These are phyloP conservation scores for Thielaviopsis musarum DNA, from an alignment of 2,329 filamentous ascomycete species.

Conservation along the genomic window DNA sequence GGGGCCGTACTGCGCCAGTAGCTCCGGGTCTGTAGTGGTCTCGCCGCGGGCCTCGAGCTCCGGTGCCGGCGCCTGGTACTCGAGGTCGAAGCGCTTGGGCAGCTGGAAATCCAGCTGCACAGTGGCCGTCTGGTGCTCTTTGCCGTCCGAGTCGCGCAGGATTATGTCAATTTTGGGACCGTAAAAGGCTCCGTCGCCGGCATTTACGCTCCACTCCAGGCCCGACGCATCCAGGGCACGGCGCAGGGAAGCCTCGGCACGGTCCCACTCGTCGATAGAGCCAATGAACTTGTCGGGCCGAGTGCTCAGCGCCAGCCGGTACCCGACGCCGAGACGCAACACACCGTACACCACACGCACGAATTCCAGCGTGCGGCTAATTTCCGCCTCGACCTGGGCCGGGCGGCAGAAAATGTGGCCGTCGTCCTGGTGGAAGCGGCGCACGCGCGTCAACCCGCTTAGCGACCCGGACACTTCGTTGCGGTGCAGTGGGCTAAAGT, in stretches of 20 bases:
- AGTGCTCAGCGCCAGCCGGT: conserved; percentile 63
- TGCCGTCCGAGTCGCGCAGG: conserved; percentile 61
- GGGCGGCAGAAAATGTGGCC: conserved; percentile 80
- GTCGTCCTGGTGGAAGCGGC: conserved; percentile 81
- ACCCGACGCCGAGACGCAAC: conserved; percentile 49
- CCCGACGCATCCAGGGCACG: conserved; percentile 46
- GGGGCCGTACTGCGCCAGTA: conserved; percentile 35
- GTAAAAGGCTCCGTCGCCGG: conserved; percentile 78
- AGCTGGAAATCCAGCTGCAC: conserved; percentile 85
- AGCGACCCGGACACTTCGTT: conserved; percentile 74
- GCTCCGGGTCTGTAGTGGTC: conserved; percentile 29
- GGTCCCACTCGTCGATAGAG: conserved; percentile 43
- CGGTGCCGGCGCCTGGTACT: conserved; percentile 54
- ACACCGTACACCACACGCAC: conserved; percentile 55
- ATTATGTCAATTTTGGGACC: conserved; percentile 86
- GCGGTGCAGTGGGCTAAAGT: conserved; percentile 74
- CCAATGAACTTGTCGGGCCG: conserved; percentile 70
- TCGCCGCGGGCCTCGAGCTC: conserved; percentile 39
- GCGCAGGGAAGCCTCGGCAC: conserved; percentile 25
- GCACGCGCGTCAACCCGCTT: conserved; percentile 66
- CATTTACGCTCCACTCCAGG: conserved; percentile 55
- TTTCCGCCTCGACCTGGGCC: conserved; percentile 57
- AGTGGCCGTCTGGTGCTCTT: conserved; percentile 77
- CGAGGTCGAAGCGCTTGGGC: conserved; percentile 62
- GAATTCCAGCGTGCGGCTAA: conserved; percentile 56